Evolutionary conservation across 2,329 filamentous ascomycete genomes (phyloP).

Genomic region (Xylariaceae sp.): DNA sequence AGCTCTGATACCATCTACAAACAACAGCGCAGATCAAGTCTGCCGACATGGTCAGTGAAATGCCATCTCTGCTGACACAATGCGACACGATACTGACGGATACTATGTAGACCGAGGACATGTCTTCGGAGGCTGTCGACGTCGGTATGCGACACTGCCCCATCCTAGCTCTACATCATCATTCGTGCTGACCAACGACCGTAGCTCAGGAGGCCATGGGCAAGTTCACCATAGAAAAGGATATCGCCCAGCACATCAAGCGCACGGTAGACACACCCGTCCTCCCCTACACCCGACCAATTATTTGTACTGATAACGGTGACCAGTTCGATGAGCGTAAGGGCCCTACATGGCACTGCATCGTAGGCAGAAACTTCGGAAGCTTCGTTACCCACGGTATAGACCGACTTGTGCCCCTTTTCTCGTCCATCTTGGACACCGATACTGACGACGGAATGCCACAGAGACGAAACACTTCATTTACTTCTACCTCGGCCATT

Average conservation of each 20-base stretch:
- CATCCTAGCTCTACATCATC: background rate
- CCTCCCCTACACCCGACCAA: background rate
- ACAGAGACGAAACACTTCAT: slow-evolving; percentile 99
- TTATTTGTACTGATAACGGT: background rate
- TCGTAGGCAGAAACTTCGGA: slow-evolving; percentile 96
- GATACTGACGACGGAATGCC: slow-evolving; percentile 9
- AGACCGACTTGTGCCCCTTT: slow-evolving; percentile 23
- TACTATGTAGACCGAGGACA: slow-evolving; percentile 76
- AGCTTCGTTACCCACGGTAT: slow-evolving; percentile 97
- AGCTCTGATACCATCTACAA: slow-evolving; percentile 17
- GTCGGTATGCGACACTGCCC: slow-evolving; percentile 66
- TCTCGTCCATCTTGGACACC: background rate
- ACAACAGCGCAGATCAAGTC: slow-evolving; percentile 89
- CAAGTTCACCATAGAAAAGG: slow-evolving; percentile 63
- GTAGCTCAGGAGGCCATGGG: slow-evolving; percentile 62
- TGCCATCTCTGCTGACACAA: slow-evolving; percentile 4
- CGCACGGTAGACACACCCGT: slow-evolving; percentile 25
- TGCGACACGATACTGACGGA: slow-evolving; percentile 10
- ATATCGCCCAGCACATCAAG: slow-evolving; percentile 36
- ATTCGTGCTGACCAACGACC: slow-evolving; percentile 17
- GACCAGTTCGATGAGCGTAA: slow-evolving; percentile 90
- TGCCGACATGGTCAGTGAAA: slow-evolving; percentile 81
- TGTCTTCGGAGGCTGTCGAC: slow-evolving; percentile 94
- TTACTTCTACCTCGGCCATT: slow-evolving; percentile 99
- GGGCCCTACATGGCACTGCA: slow-evolving; percentile 98